A percentile compares a stretch with the other conserved stretches of the same genome.
Conservation (phyloP, 1,284 basidiomycete species). For the Lentinus polychrous region DNA sequence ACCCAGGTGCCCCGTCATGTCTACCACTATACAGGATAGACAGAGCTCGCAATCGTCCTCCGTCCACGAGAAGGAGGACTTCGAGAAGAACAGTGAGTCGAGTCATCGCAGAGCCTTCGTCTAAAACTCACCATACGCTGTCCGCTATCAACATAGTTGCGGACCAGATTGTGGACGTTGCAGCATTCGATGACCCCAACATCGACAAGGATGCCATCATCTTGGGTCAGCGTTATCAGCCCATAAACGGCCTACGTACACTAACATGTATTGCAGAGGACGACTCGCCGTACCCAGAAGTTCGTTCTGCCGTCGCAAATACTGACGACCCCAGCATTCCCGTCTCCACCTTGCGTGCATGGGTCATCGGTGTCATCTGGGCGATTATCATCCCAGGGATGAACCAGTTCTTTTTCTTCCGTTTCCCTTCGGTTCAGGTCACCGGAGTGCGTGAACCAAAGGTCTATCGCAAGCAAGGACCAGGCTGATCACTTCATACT, state of each 20-base stretch:
- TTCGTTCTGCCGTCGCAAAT: constrained; percentile 59
- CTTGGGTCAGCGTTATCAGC: constrained; percentile 14
- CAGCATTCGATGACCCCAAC: constrained; percentile 54
- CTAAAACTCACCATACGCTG: too few relatives aligned
- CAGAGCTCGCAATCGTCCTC: constrained; percentile 5
- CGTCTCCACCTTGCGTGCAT: constrained; percentile 49
- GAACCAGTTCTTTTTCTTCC: constrained; percentile 42
- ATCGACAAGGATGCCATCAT: constrained; percentile 25
- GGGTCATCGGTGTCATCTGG: constrained; percentile 47
- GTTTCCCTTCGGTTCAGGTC: constrained; percentile 28
- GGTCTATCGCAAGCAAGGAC: constrained; percentile 8
- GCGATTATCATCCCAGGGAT: constrained; percentile 37
- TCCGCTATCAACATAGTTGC: too few relatives aligned
- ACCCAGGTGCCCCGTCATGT: constrained; percentile 13
- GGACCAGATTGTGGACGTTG: constrained; percentile 15
- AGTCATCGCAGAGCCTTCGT: not conserved
- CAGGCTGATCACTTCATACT: not conserved
- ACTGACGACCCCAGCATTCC: constrained; percentile 59
- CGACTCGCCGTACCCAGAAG: constrained; percentile 56
- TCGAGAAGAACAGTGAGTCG: constrained; percentile 5
- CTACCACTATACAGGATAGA: constrained; percentile 9
- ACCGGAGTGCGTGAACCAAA: constrained; percentile 19
- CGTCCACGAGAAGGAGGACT: constrained; percentile 46
- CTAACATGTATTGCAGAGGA: constrained; percentile 26
- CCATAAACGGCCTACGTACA: not conserved